phyloP scores from a whole-genome alignment of 2,329 filamentous ascomycete genomes.

The Berkeleyomyces rouxiae region DNA sequence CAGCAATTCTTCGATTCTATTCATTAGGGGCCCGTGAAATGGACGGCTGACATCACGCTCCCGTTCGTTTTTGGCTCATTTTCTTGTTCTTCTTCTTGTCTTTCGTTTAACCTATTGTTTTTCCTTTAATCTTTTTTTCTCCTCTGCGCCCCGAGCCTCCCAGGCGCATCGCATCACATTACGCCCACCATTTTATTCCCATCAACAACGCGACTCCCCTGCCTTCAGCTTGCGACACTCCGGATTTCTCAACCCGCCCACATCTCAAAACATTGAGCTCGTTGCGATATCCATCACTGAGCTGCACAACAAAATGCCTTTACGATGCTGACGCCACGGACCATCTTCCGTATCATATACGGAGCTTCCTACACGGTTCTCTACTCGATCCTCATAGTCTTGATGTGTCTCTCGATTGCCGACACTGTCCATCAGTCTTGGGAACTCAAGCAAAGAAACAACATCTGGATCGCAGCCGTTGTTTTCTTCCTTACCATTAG shows the following conservation, averaged over 20 bases:
- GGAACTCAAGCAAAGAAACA: constrained; percentile 48
- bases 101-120: background rate
- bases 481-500: constrained; percentile 58
- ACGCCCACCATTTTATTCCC: background rate
- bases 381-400: constrained; percentile 51
- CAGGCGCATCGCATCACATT: constrained; percentile 10
- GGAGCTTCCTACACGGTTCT: constrained; percentile 60
- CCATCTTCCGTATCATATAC: constrained; percentile 68
- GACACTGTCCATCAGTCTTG: constrained; percentile 69
- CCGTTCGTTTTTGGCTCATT: background rate
- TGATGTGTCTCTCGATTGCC: constrained; percentile 65
- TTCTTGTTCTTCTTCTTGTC: background rate
- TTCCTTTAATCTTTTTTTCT: constrained; percentile 1
- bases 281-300: constrained; percentile 14
- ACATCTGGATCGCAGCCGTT: constrained; percentile 67
- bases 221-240: background rate
- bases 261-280: background rate
- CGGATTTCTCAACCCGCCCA: background rate
- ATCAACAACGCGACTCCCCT: background rate
- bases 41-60: background rate
- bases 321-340: constrained; percentile 28
- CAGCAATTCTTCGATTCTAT: background rate
- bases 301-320: constrained; percentile 11
- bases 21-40: background rate
- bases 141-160: background rate